A percentile compares a stretch with the other conserved stretches of the same genome.
Evolutionary conservation across 306 rosid genomes (phyloP).

Genomic region (Dicorynia guianensis): DNA sequence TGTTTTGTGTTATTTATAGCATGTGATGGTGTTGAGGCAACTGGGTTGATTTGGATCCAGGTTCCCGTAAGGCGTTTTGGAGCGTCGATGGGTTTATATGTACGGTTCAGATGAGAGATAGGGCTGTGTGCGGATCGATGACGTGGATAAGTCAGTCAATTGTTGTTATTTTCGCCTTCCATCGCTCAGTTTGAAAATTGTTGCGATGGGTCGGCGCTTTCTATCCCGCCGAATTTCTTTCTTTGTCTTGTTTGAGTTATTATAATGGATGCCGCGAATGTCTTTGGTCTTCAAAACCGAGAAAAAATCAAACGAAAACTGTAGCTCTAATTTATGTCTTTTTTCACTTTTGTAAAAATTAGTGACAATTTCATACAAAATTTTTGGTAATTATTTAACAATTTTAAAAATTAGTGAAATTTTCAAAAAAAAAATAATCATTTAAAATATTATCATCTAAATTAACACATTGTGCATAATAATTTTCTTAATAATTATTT

Average conservation of each 20-base stretch:
- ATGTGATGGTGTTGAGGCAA: not conserved
- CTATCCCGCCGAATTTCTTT: not conserved
- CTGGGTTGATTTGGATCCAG: constrained; percentile 36
- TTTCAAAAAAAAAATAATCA: too few species aligned
- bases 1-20: constrained; percentile 27
- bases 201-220: constrained; percentile 17
- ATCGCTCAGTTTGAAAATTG: constrained; percentile 5
- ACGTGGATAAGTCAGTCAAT: constrained; percentile 40
- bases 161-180: not conserved
- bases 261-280: not conserved
- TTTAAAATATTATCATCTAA: too few species aligned
- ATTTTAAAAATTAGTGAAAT: too few species aligned
- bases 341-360: too few species aligned
- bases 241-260: not conserved
- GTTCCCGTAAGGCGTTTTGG: not conserved
- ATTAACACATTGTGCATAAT: too few species aligned
- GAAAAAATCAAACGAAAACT: too few species aligned
- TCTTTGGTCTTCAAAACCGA: too few species aligned
- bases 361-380: too few species aligned
- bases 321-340: too few species aligned
- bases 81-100: constrained; percentile 26
- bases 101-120: constrained; percentile 15
- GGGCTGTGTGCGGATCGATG: constrained; percentile 41
- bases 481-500: too few species aligned
- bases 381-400: too few species aligned